Percentiles rank a stretch among this genome's conserved stretches.
Conservation (phyloP, 768 basidiomycete species). For the Cystofilobasidium macerans region DNA sequence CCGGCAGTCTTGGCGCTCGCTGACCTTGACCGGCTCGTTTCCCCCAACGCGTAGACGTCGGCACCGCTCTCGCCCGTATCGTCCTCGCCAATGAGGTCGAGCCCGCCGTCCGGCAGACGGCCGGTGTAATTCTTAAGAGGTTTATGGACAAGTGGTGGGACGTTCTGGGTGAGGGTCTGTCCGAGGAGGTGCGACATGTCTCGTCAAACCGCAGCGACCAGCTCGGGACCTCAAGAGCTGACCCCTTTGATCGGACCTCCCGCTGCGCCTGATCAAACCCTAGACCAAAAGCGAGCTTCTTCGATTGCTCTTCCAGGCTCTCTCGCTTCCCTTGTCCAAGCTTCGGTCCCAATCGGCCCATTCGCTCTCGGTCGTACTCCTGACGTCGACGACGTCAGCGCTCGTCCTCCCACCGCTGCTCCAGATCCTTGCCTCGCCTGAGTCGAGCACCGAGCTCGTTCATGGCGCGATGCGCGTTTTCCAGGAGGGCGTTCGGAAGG, state of each 20-base stretch:
- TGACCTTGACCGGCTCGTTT: not conserved
- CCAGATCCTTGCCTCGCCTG: slow-evolving; percentile 62
- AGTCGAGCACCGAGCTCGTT: slow-evolving; percentile 53
- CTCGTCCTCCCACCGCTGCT: slow-evolving; percentile 83
- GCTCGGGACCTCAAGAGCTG: too few species aligned
- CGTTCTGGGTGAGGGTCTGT: slow-evolving; percentile 14
- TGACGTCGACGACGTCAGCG: slow-evolving; percentile 62
- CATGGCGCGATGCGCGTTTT: slow-evolving; percentile 96
- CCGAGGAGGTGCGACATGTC: slow-evolving; percentile 12
- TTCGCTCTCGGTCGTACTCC: slow-evolving; percentile 71
- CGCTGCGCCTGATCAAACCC: not conserved
- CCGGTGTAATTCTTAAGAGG: slow-evolving; percentile 24
- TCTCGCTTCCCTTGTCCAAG: slow-evolving; percentile 76
- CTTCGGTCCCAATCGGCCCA: slow-evolving; percentile 76
- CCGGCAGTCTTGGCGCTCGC: too few species aligned
- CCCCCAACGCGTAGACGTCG: slow-evolving; percentile 6
- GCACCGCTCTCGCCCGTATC: slow-evolving; percentile 14
- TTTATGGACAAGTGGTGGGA: slow-evolving; percentile 25
- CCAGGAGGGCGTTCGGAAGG: slow-evolving; percentile 84
- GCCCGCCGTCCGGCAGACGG: slow-evolving; percentile 6
- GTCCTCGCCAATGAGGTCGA: slow-evolving; percentile 13
- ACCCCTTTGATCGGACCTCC: too few species aligned
- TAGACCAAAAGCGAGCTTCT: slow-evolving; percentile 75
- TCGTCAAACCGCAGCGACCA: too few species aligned
- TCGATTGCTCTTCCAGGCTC: slow-evolving; percentile 60